Percentiles rank a stretch among this genome's conserved stretches.
phyloP scores from a whole-genome alignment of 1,139 yeast species.

The Lodderomyces beijingensis region DNA sequence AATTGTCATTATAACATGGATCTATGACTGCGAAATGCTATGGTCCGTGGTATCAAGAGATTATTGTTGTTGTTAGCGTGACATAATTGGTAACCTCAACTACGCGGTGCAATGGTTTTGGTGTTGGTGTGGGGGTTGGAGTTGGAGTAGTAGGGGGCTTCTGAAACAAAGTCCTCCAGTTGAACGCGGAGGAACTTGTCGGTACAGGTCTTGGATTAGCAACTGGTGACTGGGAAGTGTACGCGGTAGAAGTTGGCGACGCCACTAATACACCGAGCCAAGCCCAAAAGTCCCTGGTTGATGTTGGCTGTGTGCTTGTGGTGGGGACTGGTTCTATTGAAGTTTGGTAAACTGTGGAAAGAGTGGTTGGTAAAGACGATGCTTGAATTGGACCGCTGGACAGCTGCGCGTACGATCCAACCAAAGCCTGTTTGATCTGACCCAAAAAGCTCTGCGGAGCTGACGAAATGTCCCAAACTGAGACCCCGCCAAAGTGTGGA shows the following conservation, averaged over 20 bases:
- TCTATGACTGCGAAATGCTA: no score
- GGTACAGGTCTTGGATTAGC: conserved; percentile 1
- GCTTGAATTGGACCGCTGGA: no score
- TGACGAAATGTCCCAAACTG: conserved; percentile 91
- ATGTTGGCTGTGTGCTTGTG: background rate
- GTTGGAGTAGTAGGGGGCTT: conserved; percentile 1
- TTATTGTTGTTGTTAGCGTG: conserved; percentile 11
- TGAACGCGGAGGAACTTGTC: conserved; percentile 4
- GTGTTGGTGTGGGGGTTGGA: background rate
- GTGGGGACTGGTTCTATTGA: background rate
- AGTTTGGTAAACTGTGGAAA: conserved; percentile 1
- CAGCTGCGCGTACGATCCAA: conserved; percentile 3
- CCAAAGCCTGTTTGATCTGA: conserved; percentile 13
- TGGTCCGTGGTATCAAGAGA: no score
- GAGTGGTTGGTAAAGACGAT: conserved; percentile 1
- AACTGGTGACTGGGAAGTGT: background rate
- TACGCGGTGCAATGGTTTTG: conserved; percentile 1
- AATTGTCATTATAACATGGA: background rate
- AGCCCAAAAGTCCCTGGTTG: conserved; percentile 3
- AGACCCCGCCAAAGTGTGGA: conserved; percentile 72
- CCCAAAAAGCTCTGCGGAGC: conserved; percentile 29
- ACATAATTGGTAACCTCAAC: conserved; percentile 7
- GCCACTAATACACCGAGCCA: conserved; percentile 2
- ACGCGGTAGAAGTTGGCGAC: conserved; percentile 1
- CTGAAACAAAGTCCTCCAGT: conserved; percentile 5